Base-by-base conservation (phyloP, 164 flowering plant species). In the Chimonanthus praecox region DNA sequence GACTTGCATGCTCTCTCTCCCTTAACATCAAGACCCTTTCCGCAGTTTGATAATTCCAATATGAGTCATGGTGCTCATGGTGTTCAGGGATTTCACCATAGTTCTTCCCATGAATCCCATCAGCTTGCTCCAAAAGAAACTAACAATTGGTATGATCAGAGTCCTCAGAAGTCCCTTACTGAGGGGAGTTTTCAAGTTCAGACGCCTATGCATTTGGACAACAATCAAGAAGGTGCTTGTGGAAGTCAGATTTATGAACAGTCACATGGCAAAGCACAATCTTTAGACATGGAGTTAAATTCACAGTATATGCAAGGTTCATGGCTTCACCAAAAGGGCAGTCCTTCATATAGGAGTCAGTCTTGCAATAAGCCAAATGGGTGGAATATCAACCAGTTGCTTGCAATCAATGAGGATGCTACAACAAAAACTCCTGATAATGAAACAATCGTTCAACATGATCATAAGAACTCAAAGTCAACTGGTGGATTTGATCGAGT, bases 1-100 rank as follows among this genome's bases (percentile, higher is more conserved):
- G 87, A 79, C 71, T 70, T 80, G 75, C 90, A 76, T 68, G 78
- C 74, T 71, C 74, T 78, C 44, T 72, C 85, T 69, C 85, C 91
- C 47, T 76, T 82, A 72, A 78, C 74, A 75, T 83, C 88, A 60
- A 82, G 82, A 73, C 80, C 87, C 47, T 74, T 77, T 70, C 73
- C 75, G 3, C 16, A 71, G 47, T 73, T 76, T 62, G 82, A 75
- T 69, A 82, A 85, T 66, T 74, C 84, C 47, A 78, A 78, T 77
- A 46, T 75, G 70, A 73, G 78, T 67, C 74, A 85, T 46, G 78
- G 67, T 69, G 66, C 76, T 74, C 58, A 9, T 21, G 67, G 78
- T 72, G 74, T 82, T 69, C 81, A 80, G 72, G 85, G 78, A 10
- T 79, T 79, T 74, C 87, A 81, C 72, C 85, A 83, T 58, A 69